Conservation (phyloP, 176 grass and related monocot species). For the Juncus effusus region DNA sequence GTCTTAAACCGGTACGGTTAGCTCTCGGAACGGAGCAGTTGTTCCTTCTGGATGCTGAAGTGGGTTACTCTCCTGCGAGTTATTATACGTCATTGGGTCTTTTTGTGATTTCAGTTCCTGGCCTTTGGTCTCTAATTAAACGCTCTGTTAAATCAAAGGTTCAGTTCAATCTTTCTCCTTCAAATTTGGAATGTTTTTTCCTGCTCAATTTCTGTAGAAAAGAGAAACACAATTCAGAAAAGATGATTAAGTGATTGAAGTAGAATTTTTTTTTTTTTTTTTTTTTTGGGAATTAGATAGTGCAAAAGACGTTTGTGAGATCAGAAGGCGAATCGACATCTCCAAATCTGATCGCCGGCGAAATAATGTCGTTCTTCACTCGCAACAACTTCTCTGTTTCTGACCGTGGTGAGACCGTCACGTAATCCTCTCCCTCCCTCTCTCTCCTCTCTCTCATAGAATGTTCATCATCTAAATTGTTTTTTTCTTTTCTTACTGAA, state of each 20-base stretch:
- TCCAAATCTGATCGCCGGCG: constrained; percentile 80
- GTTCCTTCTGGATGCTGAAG: constrained; percentile 50
- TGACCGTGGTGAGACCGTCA: constrained; percentile 89
- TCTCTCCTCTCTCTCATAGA: background rate
- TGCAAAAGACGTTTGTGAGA: constrained; percentile 88
- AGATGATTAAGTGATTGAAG: background rate
- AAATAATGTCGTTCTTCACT: constrained; percentile 91
- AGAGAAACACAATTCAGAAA: background rate
- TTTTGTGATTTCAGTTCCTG: constrained; percentile 95
- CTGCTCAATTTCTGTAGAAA: background rate
- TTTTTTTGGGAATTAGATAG: constrained; percentile 43
- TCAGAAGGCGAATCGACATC: constrained; percentile 35
- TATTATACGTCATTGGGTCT: constrained; percentile 97
- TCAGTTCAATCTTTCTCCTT: background rate
- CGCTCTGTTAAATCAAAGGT: constrained; percentile 99
- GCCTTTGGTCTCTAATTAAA: constrained; percentile 96
- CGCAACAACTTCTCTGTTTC: constrained; percentile 71
- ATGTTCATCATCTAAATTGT: background rate
- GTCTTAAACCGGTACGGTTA: constrained; percentile 27
- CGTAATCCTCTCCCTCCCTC: constrained; percentile 40
- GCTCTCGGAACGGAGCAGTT: constrained; percentile 49
- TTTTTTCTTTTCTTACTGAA: constrained; percentile 1
- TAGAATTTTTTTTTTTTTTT: background rate
- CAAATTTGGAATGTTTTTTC: background rate
- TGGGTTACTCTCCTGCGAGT: constrained; percentile 90